Conservation (phyloP, 2,329 filamentous ascomycete species). For the Aspergillaceae sp. region DNA sequence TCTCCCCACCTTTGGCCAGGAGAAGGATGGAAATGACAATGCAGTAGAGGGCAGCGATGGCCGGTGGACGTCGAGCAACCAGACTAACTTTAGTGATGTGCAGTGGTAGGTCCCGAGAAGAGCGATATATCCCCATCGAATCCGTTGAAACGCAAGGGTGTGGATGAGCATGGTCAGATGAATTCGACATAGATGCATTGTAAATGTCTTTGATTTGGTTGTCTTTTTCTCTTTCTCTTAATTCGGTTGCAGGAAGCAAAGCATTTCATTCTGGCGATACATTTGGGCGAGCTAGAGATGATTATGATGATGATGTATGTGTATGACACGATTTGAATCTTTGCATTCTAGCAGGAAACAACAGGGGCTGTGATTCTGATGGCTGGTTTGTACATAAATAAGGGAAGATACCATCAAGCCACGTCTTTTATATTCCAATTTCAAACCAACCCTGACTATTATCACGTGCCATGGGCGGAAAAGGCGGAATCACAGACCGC, state of each 20-base stretch:
- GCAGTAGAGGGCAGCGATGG: background rate
- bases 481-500: too few species aligned
- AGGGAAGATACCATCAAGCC: conserved; percentile 19
- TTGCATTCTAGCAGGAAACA: background rate
- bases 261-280: background rate
- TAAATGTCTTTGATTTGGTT: background rate
- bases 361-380: conserved; percentile 5
- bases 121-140: conserved; percentile 13
- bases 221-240: background rate
- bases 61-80: conserved; percentile 8
- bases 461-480: too few species aligned
- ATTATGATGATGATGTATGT: background rate
- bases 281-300: background rate
- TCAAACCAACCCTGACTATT: too few species aligned
- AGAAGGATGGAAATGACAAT: conserved; percentile 3
- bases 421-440: background rate
- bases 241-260: too few species aligned
- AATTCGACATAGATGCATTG: background rate
- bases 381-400: conserved; percentile 18
- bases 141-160: conserved; percentile 29
- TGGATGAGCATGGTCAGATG: conserved; percentile 7
- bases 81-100: conserved; percentile 19
- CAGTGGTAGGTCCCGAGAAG: conserved; percentile 20
- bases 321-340: conserved; percentile 8
- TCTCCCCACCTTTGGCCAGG: conserved; percentile 1